Base-by-base conservation (phyloP, 306 rosid species). In the Vigna mungo region DNA sequence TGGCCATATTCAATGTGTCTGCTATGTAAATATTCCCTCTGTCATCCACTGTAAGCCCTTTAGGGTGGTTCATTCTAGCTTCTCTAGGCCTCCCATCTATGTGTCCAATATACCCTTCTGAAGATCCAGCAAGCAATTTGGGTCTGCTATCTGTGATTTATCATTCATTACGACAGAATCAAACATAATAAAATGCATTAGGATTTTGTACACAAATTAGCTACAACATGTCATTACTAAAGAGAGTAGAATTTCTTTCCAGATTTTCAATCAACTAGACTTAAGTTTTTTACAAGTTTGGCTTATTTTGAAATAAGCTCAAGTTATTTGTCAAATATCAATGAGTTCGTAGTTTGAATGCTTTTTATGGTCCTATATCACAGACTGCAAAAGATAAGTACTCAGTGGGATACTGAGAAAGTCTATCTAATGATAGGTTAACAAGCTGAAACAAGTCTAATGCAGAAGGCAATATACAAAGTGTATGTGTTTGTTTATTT, bases 1-100 rank as follows among this genome's bases (percentile, higher is more conserved):
- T 91, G 76, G 94, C 99, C 97, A 91, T 96, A 80, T 96, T 96
- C 90, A 89, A 76, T 25, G 99, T 89, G 86, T 96, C 99, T 52
- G 99, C 99, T 77, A 96, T 80, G 80, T 96, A 96, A 78, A 96
- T 79, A 68, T 96, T 96, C 65, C 99, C 99, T 41, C 84, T 85
- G 58, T 83, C 96, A 84, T 96, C 99, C 76, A 85, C 83, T 16
- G 99, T 78, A 64, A 96, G 70, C 41, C 99, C 99, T 96, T 86
- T 91, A 1, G 99, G 99, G 25, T 91, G 96, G 81, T 92, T 91
- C 89, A 96, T 72, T 87, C 99, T 92, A 70, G 99, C 92, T 67
- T 92, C 97, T 84, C 97, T 96, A 34, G 71, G 88, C 86, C 87
- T 88, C 10, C 99, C 99, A 85, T 96, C 99, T 44, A 92, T 87